Base-by-base conservation (phyloP, 2,329 filamentous ascomycete species). In the Cercospora sojina region DNA sequence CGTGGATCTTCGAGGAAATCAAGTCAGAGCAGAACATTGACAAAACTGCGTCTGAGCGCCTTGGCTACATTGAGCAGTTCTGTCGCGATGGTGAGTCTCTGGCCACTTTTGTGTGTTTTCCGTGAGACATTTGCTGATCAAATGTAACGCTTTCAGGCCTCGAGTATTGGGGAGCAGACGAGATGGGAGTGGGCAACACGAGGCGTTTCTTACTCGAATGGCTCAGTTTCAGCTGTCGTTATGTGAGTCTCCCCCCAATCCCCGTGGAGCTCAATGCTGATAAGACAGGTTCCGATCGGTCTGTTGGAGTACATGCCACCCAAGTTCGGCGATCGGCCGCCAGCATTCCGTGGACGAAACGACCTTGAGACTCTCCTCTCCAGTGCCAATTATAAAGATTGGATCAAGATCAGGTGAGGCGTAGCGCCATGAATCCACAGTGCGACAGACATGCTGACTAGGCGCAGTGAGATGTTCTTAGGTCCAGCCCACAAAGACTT, bases 1-100 rank as follows among this genome's bases (percentile, higher is more conserved):
- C 95, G 0, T 99, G 95, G 95, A 84, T 99, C 69, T 99, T 98
- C 76, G 95, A 99, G 79, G 95, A 99, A 80, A 98, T 99, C 64
- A 87, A 91, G 72, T 86, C 88, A 69, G 91, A 91, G 5, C 95
- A 98, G 79, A 97, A 98, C 77, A 87, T 99, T 43, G 95, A 99
- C 83, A 99, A 99, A 80, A 92, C 91, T 3, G 90, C 94, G 2
- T 86, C 88, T 5, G 94, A 99, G 82, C 90, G 95, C 65, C 86
- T 99, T 31, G 81, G 83, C 38, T 93, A 96, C 75, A 83, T 99
- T 38, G 92, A 97, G 80, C 92, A 93, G 75, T 99, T 97, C 77
- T 91, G 87, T 64, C 89, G 90, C 66, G 96, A 95, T 76, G 60
- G 60, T 56, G 25, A 56, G 51, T 56, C 12, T 32, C 5, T 56